phyloP scores from a whole-genome alignment of 2,329 filamentous ascomycete species.

The Sclerotinia glacialis region DNA sequence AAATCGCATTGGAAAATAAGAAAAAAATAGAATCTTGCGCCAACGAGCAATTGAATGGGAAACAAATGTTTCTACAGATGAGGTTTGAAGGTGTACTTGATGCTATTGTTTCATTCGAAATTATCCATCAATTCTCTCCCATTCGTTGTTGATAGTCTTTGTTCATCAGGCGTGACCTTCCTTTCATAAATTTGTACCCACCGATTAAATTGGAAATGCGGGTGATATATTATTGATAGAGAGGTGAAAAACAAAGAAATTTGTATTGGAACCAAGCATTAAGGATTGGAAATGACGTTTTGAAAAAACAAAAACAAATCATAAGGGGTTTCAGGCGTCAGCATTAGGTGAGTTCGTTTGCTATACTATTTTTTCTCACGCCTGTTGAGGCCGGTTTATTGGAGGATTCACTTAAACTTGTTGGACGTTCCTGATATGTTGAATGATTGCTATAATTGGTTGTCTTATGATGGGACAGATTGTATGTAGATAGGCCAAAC shows the following conservation, averaged over 20 bases:
- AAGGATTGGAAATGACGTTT: not conserved
- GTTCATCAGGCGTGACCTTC: not conserved
- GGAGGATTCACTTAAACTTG: not conserved
- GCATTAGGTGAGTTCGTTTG: not conserved
- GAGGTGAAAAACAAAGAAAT: not conserved
- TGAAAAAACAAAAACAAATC: too few species aligned
- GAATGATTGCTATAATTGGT: not conserved
- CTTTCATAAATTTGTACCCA: not conserved
- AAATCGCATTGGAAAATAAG: not conserved
- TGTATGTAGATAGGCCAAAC: not conserved
- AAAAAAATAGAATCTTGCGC: not conserved
- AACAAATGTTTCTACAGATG: not conserved
- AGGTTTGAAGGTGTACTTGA: not conserved
- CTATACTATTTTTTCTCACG: not conserved
- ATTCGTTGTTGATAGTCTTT: not conserved
- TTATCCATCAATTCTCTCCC: not conserved
- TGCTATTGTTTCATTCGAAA: not conserved
- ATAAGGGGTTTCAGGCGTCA: not conserved
- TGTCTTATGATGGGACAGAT: not conserved
- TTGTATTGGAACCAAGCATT: not conserved
- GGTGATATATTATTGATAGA: not conserved
- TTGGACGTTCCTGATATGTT: not conserved
- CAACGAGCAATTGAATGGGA: not conserved
- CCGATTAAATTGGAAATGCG: not conserved
- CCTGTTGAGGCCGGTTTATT: not conserved